Evolutionary conservation across 2,329 filamentous ascomycete genomes (phyloP).

Genomic region (Epichloe typhina): DNA sequence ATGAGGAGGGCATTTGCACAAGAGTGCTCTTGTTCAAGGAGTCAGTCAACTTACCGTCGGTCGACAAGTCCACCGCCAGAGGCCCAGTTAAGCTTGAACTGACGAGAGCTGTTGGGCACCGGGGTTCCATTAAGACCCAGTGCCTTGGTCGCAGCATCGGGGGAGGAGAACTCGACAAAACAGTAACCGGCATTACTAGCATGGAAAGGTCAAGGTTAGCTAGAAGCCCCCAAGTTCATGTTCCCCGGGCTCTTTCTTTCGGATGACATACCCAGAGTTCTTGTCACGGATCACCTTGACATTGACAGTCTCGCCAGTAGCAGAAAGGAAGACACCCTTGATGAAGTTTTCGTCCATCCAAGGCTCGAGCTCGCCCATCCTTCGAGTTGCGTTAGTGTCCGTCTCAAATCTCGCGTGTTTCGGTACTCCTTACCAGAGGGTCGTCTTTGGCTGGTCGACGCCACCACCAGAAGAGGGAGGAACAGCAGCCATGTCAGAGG

Average conservation of each 20-base stretch:
- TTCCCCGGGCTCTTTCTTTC: background rate
- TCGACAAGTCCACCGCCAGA: conserved; percentile 92
- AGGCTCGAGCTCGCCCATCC: conserved; percentile 98
- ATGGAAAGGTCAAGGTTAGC: background rate
- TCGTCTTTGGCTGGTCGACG: conserved; percentile 41
- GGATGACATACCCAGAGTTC: conserved; percentile 69
- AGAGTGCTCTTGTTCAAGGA: background rate
- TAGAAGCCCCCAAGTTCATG: background rate
- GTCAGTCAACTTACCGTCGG: conserved; percentile 50
- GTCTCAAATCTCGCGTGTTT: background rate
- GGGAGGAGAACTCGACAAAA: conserved; percentile 82
- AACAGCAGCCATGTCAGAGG: conserved; percentile 23
- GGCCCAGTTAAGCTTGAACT: conserved; percentile 99
- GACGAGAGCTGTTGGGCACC: conserved; percentile 86
- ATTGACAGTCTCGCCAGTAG: conserved; percentile 87
- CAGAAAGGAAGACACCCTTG: conserved; percentile 77
- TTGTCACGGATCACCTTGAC: conserved; percentile 99
- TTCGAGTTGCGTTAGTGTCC: conserved; percentile 23
- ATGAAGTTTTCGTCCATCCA: conserved; percentile 99
- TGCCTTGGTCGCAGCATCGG: conserved; percentile 81
- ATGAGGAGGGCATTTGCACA: background rate
- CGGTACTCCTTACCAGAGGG: conserved; percentile 34
- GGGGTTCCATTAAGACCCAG: conserved; percentile 76
- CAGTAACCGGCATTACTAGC: conserved; percentile 91
- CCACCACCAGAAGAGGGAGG: conserved; percentile 21